A percentile compares a stretch with the other conserved stretches of the same genome.
These are phyloP conservation scores for Zangia roseola DNA, from an alignment of 768 basidiomycete genomes.

Conservation along the genomic window DNA sequence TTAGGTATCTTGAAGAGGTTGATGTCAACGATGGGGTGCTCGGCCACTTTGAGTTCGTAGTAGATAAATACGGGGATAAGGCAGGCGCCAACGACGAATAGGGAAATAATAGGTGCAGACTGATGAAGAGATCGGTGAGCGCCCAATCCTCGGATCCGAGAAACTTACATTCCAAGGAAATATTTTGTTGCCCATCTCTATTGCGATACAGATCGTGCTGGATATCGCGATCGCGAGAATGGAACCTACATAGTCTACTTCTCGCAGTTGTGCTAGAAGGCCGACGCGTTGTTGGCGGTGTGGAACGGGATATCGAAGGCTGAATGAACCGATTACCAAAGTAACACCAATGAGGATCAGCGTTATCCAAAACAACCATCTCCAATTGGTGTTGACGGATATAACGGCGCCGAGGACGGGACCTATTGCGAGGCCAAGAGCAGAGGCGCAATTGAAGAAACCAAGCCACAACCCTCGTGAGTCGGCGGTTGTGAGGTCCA, in stretches of 20 bases:
- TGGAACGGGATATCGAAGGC: conserved; percentile 33
- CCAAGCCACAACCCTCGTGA: conserved; percentile 36
- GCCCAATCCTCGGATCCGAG: neutral
- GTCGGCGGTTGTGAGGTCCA: conserved; percentile 37
- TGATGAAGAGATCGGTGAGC: conserved; percentile 10
- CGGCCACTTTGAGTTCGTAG: conserved; percentile 33
- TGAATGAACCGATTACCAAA: conserved; percentile 24
- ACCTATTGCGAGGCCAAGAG: conserved; percentile 45
- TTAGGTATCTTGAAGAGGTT: conserved; percentile 33
- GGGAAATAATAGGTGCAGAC: conserved; percentile 29
- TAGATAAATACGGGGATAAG: conserved; percentile 36
- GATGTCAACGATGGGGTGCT: conserved; percentile 36
- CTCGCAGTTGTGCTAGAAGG: conserved; percentile 32
- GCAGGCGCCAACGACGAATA: conserved; percentile 29
- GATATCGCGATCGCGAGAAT: conserved; percentile 33
- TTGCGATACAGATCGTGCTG: conserved; percentile 36
- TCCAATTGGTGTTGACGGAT: conserved; percentile 42
- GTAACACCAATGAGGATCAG: conserved; percentile 34
- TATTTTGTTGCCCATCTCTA: conserved; percentile 38
- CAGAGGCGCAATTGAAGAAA: conserved; percentile 36
- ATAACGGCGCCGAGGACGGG: conserved; percentile 48
- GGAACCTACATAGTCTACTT: conserved; percentile 34
- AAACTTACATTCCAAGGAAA: conserved; percentile 34
- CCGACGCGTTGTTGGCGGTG: conserved; percentile 31
- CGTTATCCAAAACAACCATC: conserved; percentile 48